Percentiles rank a stretch among this genome's conserved stretches.
phyloP scores from a whole-genome alignment of 2,329 filamentous ascomycete genomes.

The Calonectria hongkongensis region DNA sequence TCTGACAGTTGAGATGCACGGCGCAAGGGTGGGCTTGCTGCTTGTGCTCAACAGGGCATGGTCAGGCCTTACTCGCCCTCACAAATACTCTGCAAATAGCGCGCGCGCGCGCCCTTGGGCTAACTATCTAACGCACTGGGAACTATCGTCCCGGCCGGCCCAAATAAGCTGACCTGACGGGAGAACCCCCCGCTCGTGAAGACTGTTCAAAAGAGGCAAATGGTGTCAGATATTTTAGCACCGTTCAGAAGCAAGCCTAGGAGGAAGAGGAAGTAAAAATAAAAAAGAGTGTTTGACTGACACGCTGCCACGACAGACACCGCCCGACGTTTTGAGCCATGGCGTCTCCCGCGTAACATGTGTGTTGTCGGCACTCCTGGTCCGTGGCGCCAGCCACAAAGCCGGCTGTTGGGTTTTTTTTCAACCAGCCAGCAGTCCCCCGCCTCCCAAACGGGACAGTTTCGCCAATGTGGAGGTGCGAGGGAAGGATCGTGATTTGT shows the following conservation, averaged over 20 bases:
- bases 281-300: background rate
- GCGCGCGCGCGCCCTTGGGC: background rate
- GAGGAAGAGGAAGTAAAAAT: background rate
- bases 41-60: slow-evolving; percentile 6
- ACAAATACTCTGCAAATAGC: slow-evolving; percentile 22
- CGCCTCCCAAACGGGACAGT: slow-evolving; percentile 9
- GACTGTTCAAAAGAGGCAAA: background rate
- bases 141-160: background rate
- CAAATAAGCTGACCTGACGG: slow-evolving; percentile 25
- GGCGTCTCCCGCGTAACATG: background rate
- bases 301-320: slow-evolving; percentile 13
- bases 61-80: background rate
- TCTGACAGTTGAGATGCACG: slow-evolving; percentile 11
- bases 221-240: background rate
- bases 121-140: background rate
- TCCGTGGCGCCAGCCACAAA: slow-evolving; percentile 15
- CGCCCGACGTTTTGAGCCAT: slow-evolving; percentile 3
- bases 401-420: background rate
- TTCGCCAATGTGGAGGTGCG: slow-evolving; percentile 15
- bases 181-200: background rate
- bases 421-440: slow-evolving; percentile 4
- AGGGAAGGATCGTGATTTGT: slow-evolving; percentile 17
- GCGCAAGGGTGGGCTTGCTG: background rate
- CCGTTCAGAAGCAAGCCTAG: background rate
- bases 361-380: slow-evolving; percentile 27